These are phyloP conservation scores for Lithospermum erythrorhizon DNA, from an alignment of 257 asterid species.

Conservation along the genomic window DNA sequence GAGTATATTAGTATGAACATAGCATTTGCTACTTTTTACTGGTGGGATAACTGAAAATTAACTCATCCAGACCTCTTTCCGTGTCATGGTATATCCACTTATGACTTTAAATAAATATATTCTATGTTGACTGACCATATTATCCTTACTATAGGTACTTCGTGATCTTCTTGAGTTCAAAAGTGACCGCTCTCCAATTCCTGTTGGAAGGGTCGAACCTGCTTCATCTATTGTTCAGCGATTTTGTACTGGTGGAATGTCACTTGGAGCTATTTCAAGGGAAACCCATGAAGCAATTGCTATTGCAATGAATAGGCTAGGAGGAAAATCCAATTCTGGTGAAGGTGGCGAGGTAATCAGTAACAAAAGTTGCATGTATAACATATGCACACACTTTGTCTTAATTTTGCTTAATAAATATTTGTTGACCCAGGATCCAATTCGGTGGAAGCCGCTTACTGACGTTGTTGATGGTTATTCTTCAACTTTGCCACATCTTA, in stretches of 20 bases:
- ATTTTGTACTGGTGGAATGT: conserved; percentile 99
- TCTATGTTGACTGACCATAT: conserved; percentile 9
- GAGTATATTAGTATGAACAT: neutral
- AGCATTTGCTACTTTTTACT: neutral
- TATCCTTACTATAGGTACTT: conserved; percentile 51
- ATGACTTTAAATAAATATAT: too few relatives aligned
- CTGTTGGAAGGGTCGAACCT: conserved; percentile 92
- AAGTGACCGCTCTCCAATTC: conserved; percentile 80
- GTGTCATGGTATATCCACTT: neutral
- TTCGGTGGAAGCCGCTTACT: conserved; percentile 95
- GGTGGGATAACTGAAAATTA: neutral
- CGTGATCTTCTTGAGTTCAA: conserved; percentile 88
- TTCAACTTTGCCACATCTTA: conserved; percentile 92
- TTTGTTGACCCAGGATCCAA: conserved; percentile 68
- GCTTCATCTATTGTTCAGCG: conserved; percentile 87
- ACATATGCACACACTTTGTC: neutral
- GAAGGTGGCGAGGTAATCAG: conserved; percentile 96
- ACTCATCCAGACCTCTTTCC: neutral
- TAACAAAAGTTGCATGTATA: neutral
- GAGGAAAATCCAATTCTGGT: conserved; percentile 97
- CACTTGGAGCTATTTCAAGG: conserved; percentile 98
- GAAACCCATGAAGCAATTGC: conserved; percentile 99
- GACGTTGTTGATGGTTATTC: conserved; percentile 98
- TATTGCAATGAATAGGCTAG: conserved; percentile 93
- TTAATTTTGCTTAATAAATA: conserved; percentile 7